Evolutionary conservation across 2,329 filamentous ascomycete species (phyloP), one percentile per base, ranked within the genome.

Genomic region (Alternaria sp.): DNA sequence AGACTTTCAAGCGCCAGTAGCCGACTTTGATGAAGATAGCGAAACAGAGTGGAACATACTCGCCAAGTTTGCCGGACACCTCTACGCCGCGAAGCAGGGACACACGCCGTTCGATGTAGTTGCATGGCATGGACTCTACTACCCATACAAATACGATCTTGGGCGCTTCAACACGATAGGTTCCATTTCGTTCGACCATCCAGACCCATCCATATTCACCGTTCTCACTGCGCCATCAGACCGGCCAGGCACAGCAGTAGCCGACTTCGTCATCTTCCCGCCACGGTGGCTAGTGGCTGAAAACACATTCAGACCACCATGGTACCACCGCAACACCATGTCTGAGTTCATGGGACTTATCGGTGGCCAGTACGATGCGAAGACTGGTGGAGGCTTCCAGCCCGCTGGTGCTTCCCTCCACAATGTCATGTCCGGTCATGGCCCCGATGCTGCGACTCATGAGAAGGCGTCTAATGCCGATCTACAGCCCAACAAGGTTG

Each of bases 391-490:
- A 3, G 86, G 86, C 0, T 89, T 89, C 72, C 82, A 83, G 62
- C 86, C 87, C 40, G 87, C 84, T 0, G 86, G 87, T 14, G 86
- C 86, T 2, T 86, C 83, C 71, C 72, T 89, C 73, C 89, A 92
- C 76, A 91, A 92, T 69, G 85, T 89, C 37, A 92, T 92, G 89
- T 87, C 86, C 61, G 88, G 87, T 0, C 90, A 89, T 72, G 87
- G 87, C 1, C 87, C 88, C 1, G 87, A 90, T 62, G 83, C 82
- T 21, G 76, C 77, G 46, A 85, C 85, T 1, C 85, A 86, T 63
- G 82, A 86, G 68, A 86, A 83, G 21, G 87, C 87, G 10, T 80
- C 83, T 11, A 82, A 82, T 50, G 84, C 81, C 1, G 78, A 83
- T 26, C 68, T 88, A 65, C 80, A 82, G 65, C 86, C 86, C 2